Conservation (phyloP, 257 asterid species). For the Catharanthus roseus region DNA sequence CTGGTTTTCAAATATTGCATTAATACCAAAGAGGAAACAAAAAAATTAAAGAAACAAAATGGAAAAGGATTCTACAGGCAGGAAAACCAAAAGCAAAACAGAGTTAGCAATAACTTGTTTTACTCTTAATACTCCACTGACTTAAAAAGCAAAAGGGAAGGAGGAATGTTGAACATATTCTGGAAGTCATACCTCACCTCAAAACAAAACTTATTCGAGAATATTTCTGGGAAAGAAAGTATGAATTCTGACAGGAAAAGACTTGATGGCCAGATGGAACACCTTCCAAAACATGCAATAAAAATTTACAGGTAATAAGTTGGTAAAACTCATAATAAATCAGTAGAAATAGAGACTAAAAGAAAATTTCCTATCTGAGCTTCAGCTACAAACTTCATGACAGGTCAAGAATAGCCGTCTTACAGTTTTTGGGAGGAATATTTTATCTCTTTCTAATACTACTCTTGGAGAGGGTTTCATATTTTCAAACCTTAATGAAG, state of each 20-base stretch:
- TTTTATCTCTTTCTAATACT: not conserved
- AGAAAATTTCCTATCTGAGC: not conserved
- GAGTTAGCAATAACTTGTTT: not conserved
- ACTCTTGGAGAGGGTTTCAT: not conserved
- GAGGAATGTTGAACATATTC: not conserved
- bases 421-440: not conserved
- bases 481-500: not conserved
- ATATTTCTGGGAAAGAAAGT: slow-evolving; percentile 80
- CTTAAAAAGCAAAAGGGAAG: too few species aligned
- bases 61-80: not conserved
- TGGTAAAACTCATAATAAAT: not conserved
- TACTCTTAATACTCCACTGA: too few species aligned
- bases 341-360: not conserved
- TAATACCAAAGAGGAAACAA: not conserved
- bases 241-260: slow-evolving; percentile 88
- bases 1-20: not conserved
- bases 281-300: slow-evolving; percentile 40
- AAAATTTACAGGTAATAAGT: slow-evolving; percentile 5
- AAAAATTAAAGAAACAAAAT: slow-evolving; percentile 1
- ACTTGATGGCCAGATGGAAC: slow-evolving; percentile 96
- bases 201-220: slow-evolving; percentile 66
- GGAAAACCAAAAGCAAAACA: not conserved
- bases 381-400: not conserved
- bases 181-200: slow-evolving; percentile 58
- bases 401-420: not conserved